A percentile compares a stretch with the other conserved stretches of the same genome.
Evolutionary conservation across 2,329 filamentous ascomycete species (phyloP).

Genomic region (Beauveria bassiana): DNA sequence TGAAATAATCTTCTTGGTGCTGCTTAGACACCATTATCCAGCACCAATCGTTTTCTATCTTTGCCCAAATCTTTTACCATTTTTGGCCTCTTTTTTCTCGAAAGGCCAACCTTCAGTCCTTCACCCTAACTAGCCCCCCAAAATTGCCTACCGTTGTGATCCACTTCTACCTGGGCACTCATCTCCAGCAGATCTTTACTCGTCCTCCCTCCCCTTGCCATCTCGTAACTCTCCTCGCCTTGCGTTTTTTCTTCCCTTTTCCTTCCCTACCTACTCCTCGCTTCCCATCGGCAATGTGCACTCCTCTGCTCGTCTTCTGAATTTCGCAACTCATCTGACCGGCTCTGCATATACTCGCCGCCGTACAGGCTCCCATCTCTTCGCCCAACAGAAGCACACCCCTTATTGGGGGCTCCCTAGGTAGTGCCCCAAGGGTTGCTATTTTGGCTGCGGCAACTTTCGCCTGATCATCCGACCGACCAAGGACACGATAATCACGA

Average conservation of each 20-base stretch:
- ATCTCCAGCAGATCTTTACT: constrained; percentile 14
- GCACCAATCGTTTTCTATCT: background rate
- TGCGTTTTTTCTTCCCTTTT: background rate
- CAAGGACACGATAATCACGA: background rate
- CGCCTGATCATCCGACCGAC: constrained; percentile 3
- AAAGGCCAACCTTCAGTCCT: background rate
- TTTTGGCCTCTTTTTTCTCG: background rate
- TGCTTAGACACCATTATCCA: background rate
- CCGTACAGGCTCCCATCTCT: background rate
- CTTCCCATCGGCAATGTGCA: constrained; percentile 7
- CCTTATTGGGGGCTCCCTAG: constrained; percentile 5
- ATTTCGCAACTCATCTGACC: background rate
- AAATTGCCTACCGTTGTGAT: constrained; percentile 9
- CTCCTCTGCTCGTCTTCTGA: background rate
- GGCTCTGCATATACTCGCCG: background rate
- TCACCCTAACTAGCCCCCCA: background rate
- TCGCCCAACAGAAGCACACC: background rate
- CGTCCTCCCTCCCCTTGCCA: constrained; percentile 11
- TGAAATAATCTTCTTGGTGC: background rate
- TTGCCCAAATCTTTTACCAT: background rate
- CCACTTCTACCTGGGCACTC: constrained; percentile 10
- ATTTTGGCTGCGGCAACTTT: background rate
- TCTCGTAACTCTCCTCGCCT: background rate
- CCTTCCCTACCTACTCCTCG: background rate
- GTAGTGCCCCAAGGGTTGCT: background rate